These are phyloP conservation scores for Teratosphaeria nubilosa DNA, from an alignment of 2,329 filamentous ascomycete species.

Conservation along the genomic window DNA sequence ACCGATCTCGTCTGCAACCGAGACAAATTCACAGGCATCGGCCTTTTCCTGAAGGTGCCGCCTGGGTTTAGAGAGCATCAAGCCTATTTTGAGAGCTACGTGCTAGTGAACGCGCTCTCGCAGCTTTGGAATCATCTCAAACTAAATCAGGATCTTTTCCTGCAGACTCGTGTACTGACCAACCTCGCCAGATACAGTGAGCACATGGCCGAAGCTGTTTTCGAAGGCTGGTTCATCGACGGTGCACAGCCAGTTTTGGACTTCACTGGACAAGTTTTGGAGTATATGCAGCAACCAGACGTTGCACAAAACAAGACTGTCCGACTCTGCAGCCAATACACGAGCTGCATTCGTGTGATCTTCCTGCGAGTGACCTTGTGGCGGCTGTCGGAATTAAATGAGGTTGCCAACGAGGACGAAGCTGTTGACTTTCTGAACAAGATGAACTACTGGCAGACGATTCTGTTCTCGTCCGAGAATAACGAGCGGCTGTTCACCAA, in stretches of 20 bases:
- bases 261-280: conserved; percentile 72
- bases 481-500: conserved; percentile 72
- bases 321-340: conserved; percentile 77
- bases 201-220: conserved; percentile 81
- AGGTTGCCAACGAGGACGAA: conserved; percentile 50
- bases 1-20: conserved; percentile 73
- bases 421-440: conserved; percentile 67
- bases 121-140: conserved; percentile 62
- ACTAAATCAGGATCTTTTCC: conserved; percentile 59
- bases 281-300: conserved; percentile 80
- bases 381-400: conserved; percentile 73
- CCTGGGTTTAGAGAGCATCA: conserved; percentile 92
- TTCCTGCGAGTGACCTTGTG: conserved; percentile 73
- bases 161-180: conserved; percentile 72
- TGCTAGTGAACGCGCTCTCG: conserved; percentile 65
- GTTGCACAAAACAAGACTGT: conserved; percentile 75
- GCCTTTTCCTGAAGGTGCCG: conserved; percentile 76
- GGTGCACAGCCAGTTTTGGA: conserved; percentile 76
- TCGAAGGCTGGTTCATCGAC: conserved; percentile 92
- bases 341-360: conserved; percentile 62
- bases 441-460: conserved; percentile 90
- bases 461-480: conserved; percentile 69
- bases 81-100: conserved; percentile 86
- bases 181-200: conserved; percentile 74
- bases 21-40: conserved; percentile 85